A percentile compares a stretch with the other conserved stretches of the same genome.
Evolutionary conservation across 1,284 basidiomycete species (phyloP).

Genomic region (Ceratorhiza oryzae-sativae): DNA sequence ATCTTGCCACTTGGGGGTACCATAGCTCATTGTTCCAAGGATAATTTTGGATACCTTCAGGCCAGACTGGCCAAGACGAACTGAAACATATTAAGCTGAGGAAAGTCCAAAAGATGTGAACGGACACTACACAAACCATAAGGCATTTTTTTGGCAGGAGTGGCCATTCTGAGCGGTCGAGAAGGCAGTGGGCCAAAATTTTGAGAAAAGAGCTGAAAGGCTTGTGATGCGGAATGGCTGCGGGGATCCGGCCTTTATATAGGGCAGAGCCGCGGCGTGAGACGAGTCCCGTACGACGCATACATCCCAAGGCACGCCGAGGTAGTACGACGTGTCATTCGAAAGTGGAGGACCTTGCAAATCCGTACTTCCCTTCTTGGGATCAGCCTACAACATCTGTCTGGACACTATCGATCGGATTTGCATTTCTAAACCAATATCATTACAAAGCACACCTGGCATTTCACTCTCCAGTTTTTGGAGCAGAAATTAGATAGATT

Average conservation of each 20-base stretch:
- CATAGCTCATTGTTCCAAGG: conserved; percentile 49
- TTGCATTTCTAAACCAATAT: too few relatives aligned
- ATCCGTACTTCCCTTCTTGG: too few relatives aligned
- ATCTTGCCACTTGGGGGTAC: conserved; percentile 41
- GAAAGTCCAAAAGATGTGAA: background rate
- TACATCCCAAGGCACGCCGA: background rate
- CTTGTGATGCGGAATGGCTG: background rate
- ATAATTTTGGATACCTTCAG: conserved; percentile 49
- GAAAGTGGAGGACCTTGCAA: background rate
- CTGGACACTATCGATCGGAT: too few relatives aligned
- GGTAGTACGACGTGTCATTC: background rate
- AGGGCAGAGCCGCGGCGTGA: background rate
- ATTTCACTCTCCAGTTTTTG: too few relatives aligned
- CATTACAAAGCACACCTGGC: too few relatives aligned
- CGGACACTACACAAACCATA: background rate
- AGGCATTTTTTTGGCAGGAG: conserved; percentile 13
- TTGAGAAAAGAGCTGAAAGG: background rate
- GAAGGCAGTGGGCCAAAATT: background rate
- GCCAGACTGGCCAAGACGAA: conserved; percentile 47
- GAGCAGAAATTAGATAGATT: too few relatives aligned
- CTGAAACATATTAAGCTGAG: conserved; percentile 38
- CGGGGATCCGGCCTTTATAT: background rate
- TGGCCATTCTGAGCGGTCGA: background rate
- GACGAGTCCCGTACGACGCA: background rate
- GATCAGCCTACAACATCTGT: too few relatives aligned